phyloP scores from a whole-genome alignment of 2,329 filamentous ascomycete species.

The Didymella pinodella region DNA sequence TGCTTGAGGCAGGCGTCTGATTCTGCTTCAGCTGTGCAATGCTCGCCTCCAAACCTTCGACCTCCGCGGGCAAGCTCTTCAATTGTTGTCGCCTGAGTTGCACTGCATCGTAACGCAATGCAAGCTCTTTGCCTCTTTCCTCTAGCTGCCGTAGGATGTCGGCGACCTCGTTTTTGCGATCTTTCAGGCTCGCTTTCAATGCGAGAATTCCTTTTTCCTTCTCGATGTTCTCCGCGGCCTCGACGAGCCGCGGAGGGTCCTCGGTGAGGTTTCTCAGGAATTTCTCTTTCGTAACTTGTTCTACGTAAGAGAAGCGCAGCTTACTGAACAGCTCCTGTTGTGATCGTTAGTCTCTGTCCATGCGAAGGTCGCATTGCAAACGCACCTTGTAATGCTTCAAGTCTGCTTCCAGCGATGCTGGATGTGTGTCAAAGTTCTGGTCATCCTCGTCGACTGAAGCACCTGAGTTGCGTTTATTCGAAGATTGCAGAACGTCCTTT shows the following conservation, averaged over 20 bases:
- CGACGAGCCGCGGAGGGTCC: constrained; percentile 85
- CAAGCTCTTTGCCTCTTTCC: constrained; percentile 65
- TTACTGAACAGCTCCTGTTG: constrained; percentile 90
- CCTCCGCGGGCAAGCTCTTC: constrained; percentile 60
- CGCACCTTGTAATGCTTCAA: constrained; percentile 81
- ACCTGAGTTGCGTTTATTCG: constrained; percentile 57
- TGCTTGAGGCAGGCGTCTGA: constrained; percentile 45
- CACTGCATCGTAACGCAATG: constrained; percentile 64
- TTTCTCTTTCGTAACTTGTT: constrained; percentile 98
- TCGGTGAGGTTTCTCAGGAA: constrained; percentile 93
- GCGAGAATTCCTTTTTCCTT: constrained; percentile 66
- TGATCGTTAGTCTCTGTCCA: constrained; percentile 12
- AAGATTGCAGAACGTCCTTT: constrained; percentile 53
- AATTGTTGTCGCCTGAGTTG: constrained; percentile 62
- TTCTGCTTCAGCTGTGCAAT: constrained; percentile 57
- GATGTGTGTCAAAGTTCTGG: constrained; percentile 69
- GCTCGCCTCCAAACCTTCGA: constrained; percentile 60
- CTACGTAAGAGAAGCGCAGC: constrained; percentile 94
- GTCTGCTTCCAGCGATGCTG: constrained; percentile 81
- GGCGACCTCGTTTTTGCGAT: constrained; percentile 79
- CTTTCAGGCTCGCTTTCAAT: constrained; percentile 78
- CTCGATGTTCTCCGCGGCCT: constrained; percentile 74
- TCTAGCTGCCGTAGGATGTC: constrained; percentile 78
- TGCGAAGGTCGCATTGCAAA: background rate
- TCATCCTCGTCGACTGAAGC: constrained; percentile 71